Percentiles rank a stretch among this genome's conserved stretches.
Conservation (phyloP, 768 basidiomycete species). For the Gyrodon lividus region DNA sequence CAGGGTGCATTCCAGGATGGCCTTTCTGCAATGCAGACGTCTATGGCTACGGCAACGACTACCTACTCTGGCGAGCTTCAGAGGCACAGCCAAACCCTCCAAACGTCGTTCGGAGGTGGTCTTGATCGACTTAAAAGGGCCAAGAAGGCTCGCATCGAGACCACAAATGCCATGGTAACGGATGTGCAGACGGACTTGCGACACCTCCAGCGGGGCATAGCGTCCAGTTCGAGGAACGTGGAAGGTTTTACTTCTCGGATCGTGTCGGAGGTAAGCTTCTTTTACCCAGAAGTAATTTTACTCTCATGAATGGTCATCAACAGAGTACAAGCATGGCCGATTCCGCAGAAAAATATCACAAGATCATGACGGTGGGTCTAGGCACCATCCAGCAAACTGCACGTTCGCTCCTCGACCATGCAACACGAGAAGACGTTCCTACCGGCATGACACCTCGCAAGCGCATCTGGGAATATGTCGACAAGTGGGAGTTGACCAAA, state of each 20-base stretch:
- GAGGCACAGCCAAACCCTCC: conserved; percentile 44
- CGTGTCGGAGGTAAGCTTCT: conserved; percentile 48
- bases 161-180: conserved; percentile 46
- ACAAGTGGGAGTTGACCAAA: conserved; percentile 71
- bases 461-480: conserved; percentile 66
- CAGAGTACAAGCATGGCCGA: conserved; percentile 45
- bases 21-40: conserved; percentile 43
- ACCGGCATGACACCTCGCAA: conserved; percentile 79
- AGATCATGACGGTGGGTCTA: conserved; percentile 43
- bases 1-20: conserved; percentile 42
- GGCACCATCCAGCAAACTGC: conserved; percentile 49
- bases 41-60: conserved; percentile 45
- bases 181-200: conserved; percentile 54
- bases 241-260: conserved; percentile 44
- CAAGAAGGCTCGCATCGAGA: conserved; percentile 68
- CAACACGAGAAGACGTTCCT: conserved; percentile 58
- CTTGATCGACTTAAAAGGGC: conserved; percentile 60
- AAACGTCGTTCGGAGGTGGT: conserved; percentile 47
- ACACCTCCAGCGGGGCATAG: conserved; percentile 48
- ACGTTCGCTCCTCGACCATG: conserved; percentile 52
- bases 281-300: neutral
- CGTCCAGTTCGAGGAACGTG: conserved; percentile 48
- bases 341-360: conserved; percentile 44
- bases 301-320: conserved; percentile 2
- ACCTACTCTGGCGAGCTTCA: conserved; percentile 54